These are phyloP conservation scores for Entamoeba histolytica DNA, from an alignment of 208 protist genomes.

Conservation along the genomic window DNA sequence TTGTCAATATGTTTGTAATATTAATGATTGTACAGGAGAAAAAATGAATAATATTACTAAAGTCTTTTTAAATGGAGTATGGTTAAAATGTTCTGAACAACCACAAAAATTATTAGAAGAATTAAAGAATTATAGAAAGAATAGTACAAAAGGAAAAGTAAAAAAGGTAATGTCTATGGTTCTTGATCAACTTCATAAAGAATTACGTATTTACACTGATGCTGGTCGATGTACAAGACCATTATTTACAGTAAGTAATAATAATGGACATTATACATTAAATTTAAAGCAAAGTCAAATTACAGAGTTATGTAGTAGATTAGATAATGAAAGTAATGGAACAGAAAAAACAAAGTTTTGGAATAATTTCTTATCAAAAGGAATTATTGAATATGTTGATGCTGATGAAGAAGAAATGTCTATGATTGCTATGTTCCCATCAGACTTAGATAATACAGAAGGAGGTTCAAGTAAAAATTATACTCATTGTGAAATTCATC, in stretches of 20 bases:
- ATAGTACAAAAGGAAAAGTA: constrained; percentile 46
- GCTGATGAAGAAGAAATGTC: constrained; percentile 89
- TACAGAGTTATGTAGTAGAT: background rate
- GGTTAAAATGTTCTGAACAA: constrained; percentile 49
- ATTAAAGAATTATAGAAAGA: constrained; percentile 7
- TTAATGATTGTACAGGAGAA: constrained; percentile 42
- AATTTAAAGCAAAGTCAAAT: background rate
- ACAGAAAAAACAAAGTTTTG: constrained; percentile 24
- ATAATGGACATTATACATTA: background rate
- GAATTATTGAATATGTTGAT: constrained; percentile 91
- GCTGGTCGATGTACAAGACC: constrained; percentile 67
- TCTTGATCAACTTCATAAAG: background rate
- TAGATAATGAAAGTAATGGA: background rate
- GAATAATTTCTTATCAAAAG: constrained; percentile 58
- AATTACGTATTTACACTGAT: constrained; percentile 52
- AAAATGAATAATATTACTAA: background rate
- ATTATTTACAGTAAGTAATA: constrained; percentile 66
- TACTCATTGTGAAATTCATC: constrained; percentile 70
- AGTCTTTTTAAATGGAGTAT: constrained; percentile 34
- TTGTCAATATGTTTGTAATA: constrained; percentile 5
- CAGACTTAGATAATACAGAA: background rate
- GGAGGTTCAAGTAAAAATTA: background rate
- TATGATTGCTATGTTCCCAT: constrained; percentile 53
- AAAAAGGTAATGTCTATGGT: constrained; percentile 54
- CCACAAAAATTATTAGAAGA: constrained; percentile 37